Evolutionary conservation across 1,284 basidiomycete genomes (phyloP), one percentile per base, ranked within the genome.

Genomic region (Pisolithus thermaeus): DNA sequence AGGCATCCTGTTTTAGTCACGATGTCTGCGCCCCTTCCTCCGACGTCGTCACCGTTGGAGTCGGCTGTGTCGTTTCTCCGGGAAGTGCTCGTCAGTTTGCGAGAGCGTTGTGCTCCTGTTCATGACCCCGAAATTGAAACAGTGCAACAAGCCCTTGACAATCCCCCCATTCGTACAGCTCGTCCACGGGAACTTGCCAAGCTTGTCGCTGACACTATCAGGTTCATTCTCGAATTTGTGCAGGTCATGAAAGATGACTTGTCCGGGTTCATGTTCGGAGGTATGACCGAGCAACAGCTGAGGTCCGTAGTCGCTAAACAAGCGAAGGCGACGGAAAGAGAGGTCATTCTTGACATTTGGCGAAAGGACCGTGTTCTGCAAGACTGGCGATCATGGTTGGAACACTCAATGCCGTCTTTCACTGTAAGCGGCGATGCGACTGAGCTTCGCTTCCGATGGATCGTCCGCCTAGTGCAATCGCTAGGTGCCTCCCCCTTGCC

Each of bases 181-280:
- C 47, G 49, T 23, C 53, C 52, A 12, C 47, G 52, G 18, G 58
- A 64, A 22, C 63, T 76, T 7, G 74, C 77, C 14, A 59, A 61
- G 41, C 61, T 77, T 1, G 65, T 84, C 14, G 59, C 78, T 0
- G 70, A 76, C 27, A 73, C 72, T 3, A 61, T 77, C 11, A 76
- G 70, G 49, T 68, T 70, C 0, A 72, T 80, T 22, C 57, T 87
- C 7, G 62, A 69, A 14, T 67, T 88, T 12, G 68, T 77, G 0
- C 77, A 81, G 22, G 62, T 68, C 6, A 84, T 90, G 81, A 81
- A 79, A 59, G 69, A 74, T 30, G 87, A 89, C 58, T 68, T 88
- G 23, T 78, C 78, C 6, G 73, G 80, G 49, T 79, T 83, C 46
- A 68, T 83, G 6, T 59, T 83, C 1, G 81, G 79, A 22, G 70